Evolutionary conservation across 2,329 filamentous ascomycete species (phyloP), one percentile per base, ranked within the genome.

Genomic region (Scedosporium boydii): DNA sequence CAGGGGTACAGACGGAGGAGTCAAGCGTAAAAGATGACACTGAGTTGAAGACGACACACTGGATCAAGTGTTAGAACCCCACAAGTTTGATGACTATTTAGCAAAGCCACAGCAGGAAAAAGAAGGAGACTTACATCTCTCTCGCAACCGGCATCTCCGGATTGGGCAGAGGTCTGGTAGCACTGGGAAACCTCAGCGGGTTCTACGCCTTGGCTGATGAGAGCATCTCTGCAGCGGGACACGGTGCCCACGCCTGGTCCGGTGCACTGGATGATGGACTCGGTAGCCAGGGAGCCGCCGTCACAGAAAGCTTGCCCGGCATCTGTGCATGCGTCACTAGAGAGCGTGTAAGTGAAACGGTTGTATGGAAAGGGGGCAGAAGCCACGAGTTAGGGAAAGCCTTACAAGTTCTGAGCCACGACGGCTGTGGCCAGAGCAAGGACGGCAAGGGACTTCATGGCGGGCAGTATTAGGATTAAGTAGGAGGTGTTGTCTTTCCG

Each of bases 401-500:
- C 55, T 58, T 58, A 58, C 55, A 58, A 58, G 27, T 58, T 58
- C 55, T 58, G 55, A 6, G 55, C 55, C 55, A 18, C 27, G 16
- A 41, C 55, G 14, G 55, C 27, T 12, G 55, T 18, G 27, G 55
- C 55, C 14, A 58, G 21, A 18, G 34, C 27, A 18, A 41, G 55
- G 16, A 58, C n/a, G 26, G 34, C 9, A 14, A 58, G 55, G 34
- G 55, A 38, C 27, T 58, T 58, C 55, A 58, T 58, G 21, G 23
- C 27, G 51, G 7, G 12, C 21, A 14, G 51, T 55, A 55, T 55
- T 55, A 55, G 23, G 18, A 55, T 55, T 55, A 55, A 27, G 51
- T 18, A 23, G 12, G 23, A 48, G 44, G 44, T 21, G 29, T 48
- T 23, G 6, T 23, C 27, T 14, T 38, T 38, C 34, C 51, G 51